Percentiles rank a stretch among this genome's conserved stretches.
Conservation (phyloP, 2,329 filamentous ascomycete species). For the Fusarium pseudocircinatum region DNA sequence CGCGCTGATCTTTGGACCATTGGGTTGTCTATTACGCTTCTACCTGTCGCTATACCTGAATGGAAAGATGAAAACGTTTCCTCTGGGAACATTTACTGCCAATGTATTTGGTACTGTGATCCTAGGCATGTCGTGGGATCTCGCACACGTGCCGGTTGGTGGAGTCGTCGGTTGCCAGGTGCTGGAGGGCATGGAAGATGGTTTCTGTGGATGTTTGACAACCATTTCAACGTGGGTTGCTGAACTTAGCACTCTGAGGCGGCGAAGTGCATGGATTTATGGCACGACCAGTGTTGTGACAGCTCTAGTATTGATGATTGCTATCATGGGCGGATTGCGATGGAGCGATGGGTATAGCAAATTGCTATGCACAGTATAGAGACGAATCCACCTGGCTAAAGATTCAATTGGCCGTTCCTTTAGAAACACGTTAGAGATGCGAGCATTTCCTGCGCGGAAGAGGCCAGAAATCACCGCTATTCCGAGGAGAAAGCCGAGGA, state of each 20-base stretch:
- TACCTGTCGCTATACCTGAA: conserved; percentile 80
- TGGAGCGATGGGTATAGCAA: conserved; percentile 71
- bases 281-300: conserved; percentile 67
- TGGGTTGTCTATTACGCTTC: conserved; percentile 80
- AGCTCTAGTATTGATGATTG: conserved; percentile 68
- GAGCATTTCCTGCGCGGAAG: background rate
- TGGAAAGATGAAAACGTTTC: conserved; percentile 71
- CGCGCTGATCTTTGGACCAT: conserved; percentile 81
- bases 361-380: conserved; percentile 28
- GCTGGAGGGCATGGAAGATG: conserved; percentile 72
- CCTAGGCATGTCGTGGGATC: conserved; percentile 79
- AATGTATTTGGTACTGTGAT: conserved; percentile 82
- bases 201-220: conserved; percentile 73
- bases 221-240: conserved; percentile 75
- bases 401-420: background rate
- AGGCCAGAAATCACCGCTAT: background rate
- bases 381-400: background rate
- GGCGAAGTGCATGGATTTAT: conserved; percentile 73
- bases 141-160: conserved; percentile 72
- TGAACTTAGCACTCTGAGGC: conserved; percentile 64
- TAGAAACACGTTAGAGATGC: background rate
- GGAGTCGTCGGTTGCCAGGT: conserved; percentile 73
- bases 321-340: conserved; percentile 77
- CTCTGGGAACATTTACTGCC: conserved; percentile 84
- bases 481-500: background rate